Evolutionary conservation across 345 rosid genomes (phyloP).

Genomic region (Adansonia digitata): DNA sequence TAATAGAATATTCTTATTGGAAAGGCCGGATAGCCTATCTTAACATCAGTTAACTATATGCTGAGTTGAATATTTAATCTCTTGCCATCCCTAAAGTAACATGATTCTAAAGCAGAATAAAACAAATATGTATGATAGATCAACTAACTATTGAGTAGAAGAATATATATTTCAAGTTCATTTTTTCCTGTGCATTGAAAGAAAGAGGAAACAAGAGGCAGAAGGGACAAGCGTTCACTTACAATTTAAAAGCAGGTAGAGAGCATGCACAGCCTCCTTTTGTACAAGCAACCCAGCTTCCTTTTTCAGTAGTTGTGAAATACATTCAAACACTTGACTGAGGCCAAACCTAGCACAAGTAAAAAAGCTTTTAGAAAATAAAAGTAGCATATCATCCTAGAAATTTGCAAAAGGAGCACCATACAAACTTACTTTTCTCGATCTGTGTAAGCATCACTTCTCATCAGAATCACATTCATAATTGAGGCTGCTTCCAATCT

Average conservation of each 20-base stretch:
- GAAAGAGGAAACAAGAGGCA: background rate
- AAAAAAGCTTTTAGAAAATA: conserved; percentile 9
- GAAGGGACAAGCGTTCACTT: conserved; percentile 22
- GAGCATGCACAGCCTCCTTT: conserved; percentile 60
- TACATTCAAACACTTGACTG: conserved; percentile 38
- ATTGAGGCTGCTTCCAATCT: conserved; percentile 67
- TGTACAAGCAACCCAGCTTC: conserved; percentile 53
- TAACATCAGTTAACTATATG: background rate
- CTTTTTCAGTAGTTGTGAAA: conserved; percentile 49
- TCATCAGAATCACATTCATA: conserved; percentile 69
- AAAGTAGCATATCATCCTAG: conserved; percentile 7
- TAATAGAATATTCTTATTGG: background rate
- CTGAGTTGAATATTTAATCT: background rate
- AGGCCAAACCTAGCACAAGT: conserved; percentile 46
- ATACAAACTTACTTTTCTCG: conserved; percentile 60
- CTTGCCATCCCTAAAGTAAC: background rate
- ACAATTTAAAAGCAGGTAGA: conserved; percentile 73
- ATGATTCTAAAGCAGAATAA: background rate
- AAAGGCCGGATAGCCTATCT: background rate
- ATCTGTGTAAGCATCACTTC: conserved; percentile 46
- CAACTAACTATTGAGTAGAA: background rate
- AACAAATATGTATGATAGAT: background rate
- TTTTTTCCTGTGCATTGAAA: background rate
- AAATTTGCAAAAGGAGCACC: background rate
- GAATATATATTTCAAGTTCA: background rate